These are phyloP conservation scores for Moesziomyces globuligerus DNA, from an alignment of 1,284 basidiomycete genomes.

Conservation along the genomic window DNA sequence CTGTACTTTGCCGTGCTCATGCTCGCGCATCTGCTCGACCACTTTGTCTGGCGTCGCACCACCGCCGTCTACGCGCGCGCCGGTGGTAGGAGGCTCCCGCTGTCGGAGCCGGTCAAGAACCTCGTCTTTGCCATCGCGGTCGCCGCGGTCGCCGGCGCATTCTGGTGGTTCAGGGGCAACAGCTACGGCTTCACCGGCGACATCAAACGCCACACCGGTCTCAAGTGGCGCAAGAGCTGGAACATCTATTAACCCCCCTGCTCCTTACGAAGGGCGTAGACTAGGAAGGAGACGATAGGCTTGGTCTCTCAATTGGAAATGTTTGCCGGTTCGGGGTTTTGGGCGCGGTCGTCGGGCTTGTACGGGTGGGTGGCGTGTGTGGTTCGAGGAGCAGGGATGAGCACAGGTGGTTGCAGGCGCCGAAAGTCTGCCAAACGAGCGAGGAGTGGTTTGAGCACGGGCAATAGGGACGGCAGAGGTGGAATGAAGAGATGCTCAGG, in stretches of 20 bases:
- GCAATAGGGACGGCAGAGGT: too few relatives aligned
- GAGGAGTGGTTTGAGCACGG: too few relatives aligned
- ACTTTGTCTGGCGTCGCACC: slow-evolving; percentile 73
- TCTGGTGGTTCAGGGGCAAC: slow-evolving; percentile 92
- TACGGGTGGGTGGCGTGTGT: too few relatives aligned
- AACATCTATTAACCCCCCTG: slow-evolving; percentile 54
- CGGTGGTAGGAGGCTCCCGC: slow-evolving; percentile 29
- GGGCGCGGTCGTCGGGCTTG: too few relatives aligned
- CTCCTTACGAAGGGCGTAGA: too few relatives aligned
- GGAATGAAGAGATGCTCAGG: too few relatives aligned
- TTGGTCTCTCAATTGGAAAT: too few relatives aligned
- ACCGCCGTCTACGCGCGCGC: slow-evolving; percentile 58
- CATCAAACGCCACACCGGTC: slow-evolving; percentile 70
- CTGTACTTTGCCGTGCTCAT: slow-evolving; percentile 95
- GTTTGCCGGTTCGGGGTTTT: too few relatives aligned
- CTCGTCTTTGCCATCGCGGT: slow-evolving; percentile 77
- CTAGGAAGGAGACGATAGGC: neutral
- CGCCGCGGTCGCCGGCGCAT: slow-evolving; percentile 76
- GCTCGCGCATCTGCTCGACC: slow-evolving; percentile 88
- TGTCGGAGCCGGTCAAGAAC: slow-evolving; percentile 75
- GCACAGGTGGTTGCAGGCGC: too few relatives aligned
- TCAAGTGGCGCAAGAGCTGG: slow-evolving; percentile 66
- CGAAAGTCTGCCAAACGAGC: too few relatives aligned
- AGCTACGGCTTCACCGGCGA: slow-evolving; percentile 90
- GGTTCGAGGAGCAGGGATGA: too few relatives aligned